Base-by-base conservation (phyloP, 345 rosid genomes). In the Populus alba region DNA sequence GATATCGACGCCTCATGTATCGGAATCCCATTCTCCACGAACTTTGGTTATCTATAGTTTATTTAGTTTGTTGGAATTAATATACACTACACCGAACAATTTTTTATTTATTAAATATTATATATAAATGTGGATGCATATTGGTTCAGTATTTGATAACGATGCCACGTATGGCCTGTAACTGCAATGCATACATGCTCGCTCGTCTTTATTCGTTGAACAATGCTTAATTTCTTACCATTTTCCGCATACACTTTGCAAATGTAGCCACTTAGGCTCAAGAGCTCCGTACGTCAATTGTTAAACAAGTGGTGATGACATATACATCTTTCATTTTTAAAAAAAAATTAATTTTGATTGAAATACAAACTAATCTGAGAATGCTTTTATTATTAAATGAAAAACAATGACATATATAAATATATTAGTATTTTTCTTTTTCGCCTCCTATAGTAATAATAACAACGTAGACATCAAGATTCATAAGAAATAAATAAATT, bases 141-240 rank as follows among this genome's bases (percentile, higher is more conserved):
- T 37, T 82, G 35, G 77, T 81, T 63, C 75, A 77, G 29, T 37
- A 20, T 33, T 15, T 80, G 86, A 83, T 77, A 81, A 61, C 22
- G 78, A 81, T 62, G 86, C 77, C 83, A 83, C 81, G 76, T 51
- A 57, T 17, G 15, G 77, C 77, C 78, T 77, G 7, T 57, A 77
- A 79, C 66, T 77, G 68, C 81, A 38, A 80, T 75, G 83, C 45
- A 2, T 70, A 33, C 29, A 53, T 63, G 37, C 72, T 11, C 22
- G 37, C 72, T 11, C 22, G 17, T 61, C 41, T 71, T 59, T 69
- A 29, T 18, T 33, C 31, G 57, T 7, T 15, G 10, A 12, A 20
- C 59, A 27, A 22, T n/a, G 22, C 37, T 71, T 71, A 55, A 13
- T 41, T 70, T 39, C 38, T 9, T 13, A 31, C 25, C 29, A 17